Base-by-base conservation (phyloP, 108 stramenopile species). In the Skeletonema grethae region DNA sequence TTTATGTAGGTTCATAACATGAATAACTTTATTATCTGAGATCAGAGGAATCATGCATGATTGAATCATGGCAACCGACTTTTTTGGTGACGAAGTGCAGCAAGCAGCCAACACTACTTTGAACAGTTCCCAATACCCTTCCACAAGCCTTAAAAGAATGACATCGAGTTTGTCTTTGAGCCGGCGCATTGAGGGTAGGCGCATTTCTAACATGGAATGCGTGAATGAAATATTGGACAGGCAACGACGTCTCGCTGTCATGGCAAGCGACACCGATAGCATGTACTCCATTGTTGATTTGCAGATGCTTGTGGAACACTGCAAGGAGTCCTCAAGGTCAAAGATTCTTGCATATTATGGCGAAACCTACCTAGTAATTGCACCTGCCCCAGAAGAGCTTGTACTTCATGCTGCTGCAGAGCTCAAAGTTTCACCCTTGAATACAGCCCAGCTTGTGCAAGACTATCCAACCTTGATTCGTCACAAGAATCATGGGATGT, bases 331-430 rank as follows among this genome's bases (percentile, higher is more conserved):
- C 12, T 69, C 76, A 5, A 63, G 58, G 35, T 6, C 18, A 7
- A 59, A 69, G 36, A 60, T 77, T 7, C 53, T 69, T 57, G 46
- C 53, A 25, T 53, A 34, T 34, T 76, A 76, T 43, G 15, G 36
- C 24, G 53, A 69, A 30, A 22, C 32, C 10, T 53, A 73, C 57
- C 15, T 28, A 1, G 7, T 39, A 16, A 43, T 35, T 43, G 22
- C 57, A 20, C 56, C 53, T 34, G 28, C 63, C 4, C 18, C 65
- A 3, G 53, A 59, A 43, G 67, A 69, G 58, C 48, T 67, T 36
- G 46, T 69, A 28, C 65, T 74, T 41, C 75, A 76, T 16, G 75
- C 61, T 24, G 67, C 67, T 29, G 68, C 68, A 15, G 55, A 63
- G 41, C 35, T 70, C 7, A 63, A 64, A 56, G 36, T 65, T 43